phyloP scores from a whole-genome alignment of 164 flowering plant genomes.

The Aristolochia contorta region DNA sequence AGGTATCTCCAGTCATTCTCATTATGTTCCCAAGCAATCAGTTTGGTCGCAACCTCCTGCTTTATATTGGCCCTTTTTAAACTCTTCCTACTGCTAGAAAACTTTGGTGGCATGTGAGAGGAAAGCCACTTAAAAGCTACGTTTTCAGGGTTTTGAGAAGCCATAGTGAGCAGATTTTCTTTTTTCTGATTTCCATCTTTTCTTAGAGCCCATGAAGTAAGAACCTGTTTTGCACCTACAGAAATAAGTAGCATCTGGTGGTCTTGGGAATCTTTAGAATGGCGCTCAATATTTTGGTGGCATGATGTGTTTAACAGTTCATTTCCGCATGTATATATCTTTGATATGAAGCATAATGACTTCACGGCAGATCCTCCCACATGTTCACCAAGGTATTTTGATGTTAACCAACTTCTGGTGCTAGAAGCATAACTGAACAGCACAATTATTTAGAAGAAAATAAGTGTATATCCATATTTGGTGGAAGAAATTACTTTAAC shows the following conservation, averaged over 20 bases:
- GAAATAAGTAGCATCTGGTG: slow-evolving; percentile 61
- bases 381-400: slow-evolving; percentile 92
- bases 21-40: slow-evolving; percentile 19
- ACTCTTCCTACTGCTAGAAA: slow-evolving; percentile 22
- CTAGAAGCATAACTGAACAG: slow-evolving; percentile 47
- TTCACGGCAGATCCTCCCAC: slow-evolving; percentile 98
- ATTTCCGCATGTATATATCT: slow-evolving; percentile 24
- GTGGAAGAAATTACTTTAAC: no score
- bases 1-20: slow-evolving; percentile 98
- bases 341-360: slow-evolving; percentile 66
- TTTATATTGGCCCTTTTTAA: slow-evolving; percentile 12
- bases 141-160: slow-evolving; percentile 20
- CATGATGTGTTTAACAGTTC: slow-evolving; percentile 13
- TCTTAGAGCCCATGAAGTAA: slow-evolving; percentile 76
- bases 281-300: slow-evolving; percentile 5
- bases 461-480: no score
- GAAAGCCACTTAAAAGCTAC: slow-evolving; percentile 93
- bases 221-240: slow-evolving; percentile 90
- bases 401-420: slow-evolving; percentile 44
- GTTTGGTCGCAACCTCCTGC: slow-evolving; percentile 16
- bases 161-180: slow-evolving; percentile 8
- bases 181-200: slow-evolving; percentile 22
- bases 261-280: slow-evolving; percentile 23
- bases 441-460: neutral
- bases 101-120: slow-evolving; percentile 78